phyloP scores from a whole-genome alignment of 2,329 filamentous ascomycete genomes.

The Davidsoniella eucalypti region DNA sequence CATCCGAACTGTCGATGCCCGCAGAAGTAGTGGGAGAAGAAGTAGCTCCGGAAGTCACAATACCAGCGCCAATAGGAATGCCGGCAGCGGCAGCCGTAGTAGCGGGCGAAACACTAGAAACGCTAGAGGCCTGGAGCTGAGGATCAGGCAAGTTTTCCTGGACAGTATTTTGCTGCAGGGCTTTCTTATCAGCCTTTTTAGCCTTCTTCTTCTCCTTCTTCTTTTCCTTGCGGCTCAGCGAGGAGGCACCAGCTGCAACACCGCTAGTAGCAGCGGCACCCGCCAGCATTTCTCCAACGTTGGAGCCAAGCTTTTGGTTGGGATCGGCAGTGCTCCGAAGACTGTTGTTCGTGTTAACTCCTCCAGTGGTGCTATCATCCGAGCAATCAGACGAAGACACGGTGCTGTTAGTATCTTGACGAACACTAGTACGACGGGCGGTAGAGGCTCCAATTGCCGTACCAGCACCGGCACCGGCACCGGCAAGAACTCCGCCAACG shows the following conservation, averaged over 20 bases:
- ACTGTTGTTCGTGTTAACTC: neutral
- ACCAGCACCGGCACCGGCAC: neutral
- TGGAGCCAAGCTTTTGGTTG: conserved; percentile 2
- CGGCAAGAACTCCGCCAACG: neutral
- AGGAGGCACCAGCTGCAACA: neutral
- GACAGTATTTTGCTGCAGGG: neutral
- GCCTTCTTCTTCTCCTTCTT: conserved; percentile 74
- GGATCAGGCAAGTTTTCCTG: neutral
- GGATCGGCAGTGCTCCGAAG: conserved; percentile 1
- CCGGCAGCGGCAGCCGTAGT: neutral
- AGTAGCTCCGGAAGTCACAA: neutral
- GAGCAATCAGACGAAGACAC: conserved; percentile 5
- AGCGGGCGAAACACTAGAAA: neutral
- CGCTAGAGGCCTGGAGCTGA: neutral
- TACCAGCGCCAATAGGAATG: neutral
- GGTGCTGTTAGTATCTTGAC: neutral
- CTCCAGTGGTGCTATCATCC: neutral
- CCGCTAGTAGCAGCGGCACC: conserved; percentile 4
- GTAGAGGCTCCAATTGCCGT: neutral
- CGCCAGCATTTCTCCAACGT: conserved; percentile 7
- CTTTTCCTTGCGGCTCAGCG: conserved; percentile 22
- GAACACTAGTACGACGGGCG: neutral
- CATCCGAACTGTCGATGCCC: neutral
- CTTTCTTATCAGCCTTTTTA: conserved; percentile 41
- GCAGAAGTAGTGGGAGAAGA: neutral